Base-by-base conservation (phyloP, 176 grass and related monocot species). In the Juncus effusus region DNA sequence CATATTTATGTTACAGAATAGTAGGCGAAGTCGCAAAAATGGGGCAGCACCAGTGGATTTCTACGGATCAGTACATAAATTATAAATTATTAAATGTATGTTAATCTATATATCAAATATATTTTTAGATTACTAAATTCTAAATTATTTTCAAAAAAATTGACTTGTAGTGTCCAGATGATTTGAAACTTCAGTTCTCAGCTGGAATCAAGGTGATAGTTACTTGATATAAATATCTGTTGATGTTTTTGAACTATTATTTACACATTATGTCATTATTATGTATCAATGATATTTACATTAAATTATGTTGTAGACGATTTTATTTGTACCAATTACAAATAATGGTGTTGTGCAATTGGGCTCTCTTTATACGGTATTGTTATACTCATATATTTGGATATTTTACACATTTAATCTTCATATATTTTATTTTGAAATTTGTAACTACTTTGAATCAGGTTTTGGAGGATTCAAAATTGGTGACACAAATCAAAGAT, bases 111-210 rank as follows among this genome's bases (percentile, higher is more conserved):
- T 63, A n/a, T 39, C 39, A 7, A 12, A 39, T 63, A 3, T 62
- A 39, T 63, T 13, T 41, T 63, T 5, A 47, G 16, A 36, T 61
- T 63, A 12, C 10, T 4, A 39, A 63, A 63, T 39, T 3, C 36
- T 42, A 6, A 9, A 10, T 39, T 63, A 39, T 39, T 63, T 38
- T 7, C 39, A 63, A 1, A 60, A 60, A 60, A 35, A 10, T 60
- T 60, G 6, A 14, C 75, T 76, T 83, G 59, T 85, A 85, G 85
- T 77, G 67, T 59, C 72, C 6, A 5, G 39, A 78, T 56, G 76
- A 89, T 50, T 95, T 75, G 90, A 68, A 81, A 8, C 79, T 79
- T 74, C 82, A 88, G 56, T 80, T 86, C 74, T 70, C 76, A 82
- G 82, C 79, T 19, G 78, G 85, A 19, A 78, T 95, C 56, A 89